Evolutionary conservation across 371 early-diverging fungal species (phyloP).

Genomic region (Circinella umbellata): DNA sequence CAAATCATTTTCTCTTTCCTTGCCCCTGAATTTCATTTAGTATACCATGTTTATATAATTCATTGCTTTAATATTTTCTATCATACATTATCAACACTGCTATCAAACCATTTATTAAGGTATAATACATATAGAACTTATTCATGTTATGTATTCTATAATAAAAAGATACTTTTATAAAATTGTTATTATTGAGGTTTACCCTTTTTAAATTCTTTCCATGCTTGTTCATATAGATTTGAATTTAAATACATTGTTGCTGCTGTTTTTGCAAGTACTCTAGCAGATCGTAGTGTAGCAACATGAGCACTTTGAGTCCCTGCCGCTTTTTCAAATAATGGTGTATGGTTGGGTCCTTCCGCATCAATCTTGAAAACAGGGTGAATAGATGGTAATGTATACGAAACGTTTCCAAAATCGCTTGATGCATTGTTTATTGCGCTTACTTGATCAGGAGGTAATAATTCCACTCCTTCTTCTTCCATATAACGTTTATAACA

Average conservation of each 20-base stretch:
- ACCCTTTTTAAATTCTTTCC: slow-evolving; percentile 16
- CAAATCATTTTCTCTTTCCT: too few species aligned
- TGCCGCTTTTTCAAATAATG: slow-evolving; percentile 64
- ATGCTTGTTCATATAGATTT: slow-evolving; percentile 5
- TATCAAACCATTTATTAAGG: too few species aligned
- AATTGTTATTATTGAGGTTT: neutral
- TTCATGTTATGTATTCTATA: too few species aligned
- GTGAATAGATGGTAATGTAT: neutral
- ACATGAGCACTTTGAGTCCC: slow-evolving; percentile 62
- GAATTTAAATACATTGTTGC: slow-evolving; percentile 9
- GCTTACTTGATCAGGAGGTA: slow-evolving; percentile 42
- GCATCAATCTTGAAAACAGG: slow-evolving; percentile 10
- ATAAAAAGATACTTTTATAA: too few species aligned
- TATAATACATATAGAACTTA: too few species aligned
- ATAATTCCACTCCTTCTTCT: slow-evolving; percentile 44
- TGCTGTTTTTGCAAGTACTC: slow-evolving; percentile 13
- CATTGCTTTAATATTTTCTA: too few species aligned
- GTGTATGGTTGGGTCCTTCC: slow-evolving; percentile 48
- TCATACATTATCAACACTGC: too few species aligned
- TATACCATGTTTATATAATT: too few species aligned
- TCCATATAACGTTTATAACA: slow-evolving; percentile 61
- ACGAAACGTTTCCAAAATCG: slow-evolving; percentile 77
- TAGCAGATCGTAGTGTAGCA: slow-evolving; percentile 41
- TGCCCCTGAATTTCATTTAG: too few species aligned
- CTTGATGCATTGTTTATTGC: slow-evolving; percentile 54